Conservation (phyloP, 192 early-diverging fungal genomes). For the Umbelopsis sp. region DNA sequence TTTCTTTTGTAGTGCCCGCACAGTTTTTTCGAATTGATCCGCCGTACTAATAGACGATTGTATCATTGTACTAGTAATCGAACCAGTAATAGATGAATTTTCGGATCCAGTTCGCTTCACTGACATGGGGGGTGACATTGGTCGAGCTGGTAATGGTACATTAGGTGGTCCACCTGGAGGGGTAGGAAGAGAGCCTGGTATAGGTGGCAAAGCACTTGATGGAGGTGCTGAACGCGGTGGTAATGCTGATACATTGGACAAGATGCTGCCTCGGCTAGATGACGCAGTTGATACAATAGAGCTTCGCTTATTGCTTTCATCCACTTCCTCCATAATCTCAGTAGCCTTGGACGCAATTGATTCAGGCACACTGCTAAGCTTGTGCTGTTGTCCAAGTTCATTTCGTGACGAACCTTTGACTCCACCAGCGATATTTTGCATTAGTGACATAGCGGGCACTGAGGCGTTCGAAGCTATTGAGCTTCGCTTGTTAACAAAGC, state of each 20-base stretch:
- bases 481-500: conserved; percentile 7
- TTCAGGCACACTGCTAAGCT: conserved; percentile 5
- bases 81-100: conserved; percentile 4
- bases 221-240: conserved; percentile 36
- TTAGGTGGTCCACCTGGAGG: conserved; percentile 9
- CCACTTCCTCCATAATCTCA: neutral
- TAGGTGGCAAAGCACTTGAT: conserved; percentile 32
- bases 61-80: neutral
- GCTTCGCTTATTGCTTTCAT: neutral
- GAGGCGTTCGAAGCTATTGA: neutral
- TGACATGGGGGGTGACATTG: conserved; percentile 18
- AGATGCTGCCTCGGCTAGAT: conserved; percentile 7
- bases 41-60: conserved; percentile 18
- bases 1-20: conserved; percentile 32
- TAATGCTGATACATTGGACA: neutral
- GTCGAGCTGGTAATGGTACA: conserved; percentile 4
- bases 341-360: neutral
- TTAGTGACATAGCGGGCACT: neutral
- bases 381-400: neutral
- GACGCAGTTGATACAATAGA: neutral
- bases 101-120: neutral
- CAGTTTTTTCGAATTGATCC: conserved; percentile 30
- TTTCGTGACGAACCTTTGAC: neutral
- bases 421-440: neutral
- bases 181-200: conserved; percentile 23